These are phyloP conservation scores for Vickermania spadyakhi DNA, from an alignment of 208 protist genomes.

Conservation along the genomic window DNA sequence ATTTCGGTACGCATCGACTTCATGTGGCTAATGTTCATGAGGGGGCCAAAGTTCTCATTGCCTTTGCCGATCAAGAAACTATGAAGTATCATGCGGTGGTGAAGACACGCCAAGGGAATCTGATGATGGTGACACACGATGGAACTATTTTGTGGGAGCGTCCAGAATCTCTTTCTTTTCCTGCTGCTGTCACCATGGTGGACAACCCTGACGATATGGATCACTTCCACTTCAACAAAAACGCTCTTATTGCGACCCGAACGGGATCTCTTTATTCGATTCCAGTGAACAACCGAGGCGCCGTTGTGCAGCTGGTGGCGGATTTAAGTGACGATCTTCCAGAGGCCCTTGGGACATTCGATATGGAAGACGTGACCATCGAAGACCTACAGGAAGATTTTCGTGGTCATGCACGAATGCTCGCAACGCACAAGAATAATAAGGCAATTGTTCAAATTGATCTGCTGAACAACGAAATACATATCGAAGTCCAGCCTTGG, in stretches of 20 bases:
- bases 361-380: slow-evolving; percentile 36
- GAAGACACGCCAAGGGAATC: slow-evolving; percentile 38
- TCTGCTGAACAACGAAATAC: slow-evolving; percentile 7
- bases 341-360: slow-evolving; percentile 18
- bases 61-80: slow-evolving; percentile 10
- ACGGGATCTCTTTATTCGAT: slow-evolving; percentile 58
- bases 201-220: slow-evolving; percentile 36
- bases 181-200: slow-evolving; percentile 30
- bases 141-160: slow-evolving; percentile 55
- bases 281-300: slow-evolving; percentile 42
- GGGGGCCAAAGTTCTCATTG: slow-evolving; percentile 17
- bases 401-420: slow-evolving; percentile 23
- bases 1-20: neutral
- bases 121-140: slow-evolving; percentile 36
- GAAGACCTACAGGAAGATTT: slow-evolving; percentile 23
- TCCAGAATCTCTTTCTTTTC: slow-evolving; percentile 44
- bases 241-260: slow-evolving; percentile 40
- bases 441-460: slow-evolving; percentile 17
- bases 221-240: slow-evolving; percentile 78
- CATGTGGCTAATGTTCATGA: neutral
- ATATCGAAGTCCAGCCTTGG: slow-evolving; percentile 8
- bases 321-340: slow-evolving; percentile 42
- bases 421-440: slow-evolving; percentile 8
- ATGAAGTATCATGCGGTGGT: slow-evolving; percentile 20
- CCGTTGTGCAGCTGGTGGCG: slow-evolving; percentile 28